Evolutionary conservation across 352 stramenopile genomes (phyloP).

Genomic region (Phytophthora niederhauseri): DNA sequence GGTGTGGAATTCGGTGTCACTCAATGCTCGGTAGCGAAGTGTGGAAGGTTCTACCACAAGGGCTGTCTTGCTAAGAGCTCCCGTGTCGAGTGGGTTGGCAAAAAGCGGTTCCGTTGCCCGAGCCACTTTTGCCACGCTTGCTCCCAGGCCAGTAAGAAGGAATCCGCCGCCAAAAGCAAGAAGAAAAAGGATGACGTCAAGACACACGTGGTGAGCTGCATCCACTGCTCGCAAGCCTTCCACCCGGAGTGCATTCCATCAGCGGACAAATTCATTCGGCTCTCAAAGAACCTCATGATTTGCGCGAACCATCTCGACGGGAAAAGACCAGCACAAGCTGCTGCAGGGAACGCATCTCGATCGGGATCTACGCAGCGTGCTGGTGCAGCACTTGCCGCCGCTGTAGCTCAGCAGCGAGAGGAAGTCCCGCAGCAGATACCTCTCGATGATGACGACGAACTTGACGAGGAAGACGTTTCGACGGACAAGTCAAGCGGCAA

Average conservation of each 20-base stretch:
- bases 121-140: conserved; percentile 92
- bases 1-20: conserved; percentile 90
- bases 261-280: conserved; percentile 76
- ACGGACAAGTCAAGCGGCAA: conserved; percentile 31
- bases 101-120: conserved; percentile 90
- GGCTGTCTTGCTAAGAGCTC: conserved; percentile 77
- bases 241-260: conserved; percentile 83
- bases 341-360: conserved; percentile 14
- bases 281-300: conserved; percentile 90
- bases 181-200: conserved; percentile 30
- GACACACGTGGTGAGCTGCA: conserved; percentile 71
- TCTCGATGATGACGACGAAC: conserved; percentile 40
- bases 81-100: conserved; percentile 87
- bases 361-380: conserved; percentile 6
- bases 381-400: conserved; percentile 27
- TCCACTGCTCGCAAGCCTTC: conserved; percentile 87
- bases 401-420: conserved; percentile 27
- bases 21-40: conserved; percentile 92
- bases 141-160: conserved; percentile 28
- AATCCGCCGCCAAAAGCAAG: conserved; percentile 45
- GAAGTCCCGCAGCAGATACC: conserved; percentile 38
- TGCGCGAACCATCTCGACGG: conserved; percentile 81
- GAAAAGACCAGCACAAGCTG: conserved; percentile 34
- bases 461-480: conserved; percentile 15
- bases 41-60: conserved; percentile 94